Base-by-base conservation (phyloP, 768 basidiomycete species). In the Mycena leptocephala region DNA sequence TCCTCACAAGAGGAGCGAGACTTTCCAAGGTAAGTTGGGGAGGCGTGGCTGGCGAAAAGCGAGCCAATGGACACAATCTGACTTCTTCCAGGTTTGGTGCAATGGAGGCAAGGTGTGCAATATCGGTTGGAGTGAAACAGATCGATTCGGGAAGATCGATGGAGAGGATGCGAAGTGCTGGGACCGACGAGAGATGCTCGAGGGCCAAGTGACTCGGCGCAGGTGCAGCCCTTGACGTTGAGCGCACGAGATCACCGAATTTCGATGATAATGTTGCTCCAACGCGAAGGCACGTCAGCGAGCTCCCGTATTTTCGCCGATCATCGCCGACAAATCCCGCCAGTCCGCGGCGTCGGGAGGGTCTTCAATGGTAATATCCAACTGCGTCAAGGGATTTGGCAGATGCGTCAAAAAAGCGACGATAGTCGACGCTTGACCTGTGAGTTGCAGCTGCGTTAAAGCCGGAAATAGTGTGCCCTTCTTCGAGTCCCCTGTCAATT, bases 341-440 rank as follows among this genome's bases (percentile, higher is more conserved):
- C 95, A 96, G 80, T 95, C 94, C 10, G 89, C 89, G 72, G 89
- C 89, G 80, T 92, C 92, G 26, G 94, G 94, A 20, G 95, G 94
- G 79, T 96, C 95, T 77, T 96, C 95, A 78, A 96, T 93, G 82
- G 93, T 87, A 46, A 96, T 90, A 62, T 95, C 95, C 67, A 96
- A 87, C 65, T 90, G 89, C n/a, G 88, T 86, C 80, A 95, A 84
- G n/a, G 90, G 87, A 82, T 90, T 91, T 24, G 91, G 89, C 79
- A 95, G 82, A 80, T 95, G 93, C 79, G 89, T 92, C 78, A 95
- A 83, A 86, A 95, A 96, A 9, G 92, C 91, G 13, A 91, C 90
- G 70, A 95, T 91, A 82, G 93, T 94, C 9, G 90, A 88, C 10
- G 91, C 91, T 74, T 93, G 92, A 72, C 95, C 95, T 1, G 93